A percentile compares a stretch with the other conserved stretches of the same genome.
Conservation (phyloP, 768 basidiomycete genomes). For the Phaffia tasmanica region DNA sequence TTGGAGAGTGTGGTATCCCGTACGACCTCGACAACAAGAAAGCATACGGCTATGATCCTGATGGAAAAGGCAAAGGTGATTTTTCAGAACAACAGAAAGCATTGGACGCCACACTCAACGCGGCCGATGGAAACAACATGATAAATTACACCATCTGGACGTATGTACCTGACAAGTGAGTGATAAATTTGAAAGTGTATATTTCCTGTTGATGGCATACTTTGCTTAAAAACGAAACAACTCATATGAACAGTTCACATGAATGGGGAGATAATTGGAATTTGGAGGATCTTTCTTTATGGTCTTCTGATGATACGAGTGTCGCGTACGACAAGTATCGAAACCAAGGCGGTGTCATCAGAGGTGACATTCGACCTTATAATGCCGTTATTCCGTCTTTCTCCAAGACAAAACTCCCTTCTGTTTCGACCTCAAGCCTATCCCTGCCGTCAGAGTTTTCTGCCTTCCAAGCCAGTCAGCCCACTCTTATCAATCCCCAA, state of each 20-base stretch:
- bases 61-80: slow-evolving; percentile 58
- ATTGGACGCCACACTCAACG: slow-evolving; percentile 70
- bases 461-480: neutral
- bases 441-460: neutral
- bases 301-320: slow-evolving; percentile 58
- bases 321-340: neutral
- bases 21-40: slow-evolving; percentile 77
- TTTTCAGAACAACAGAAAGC: slow-evolving; percentile 67
- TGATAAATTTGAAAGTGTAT: neutral
- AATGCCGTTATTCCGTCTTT: neutral
- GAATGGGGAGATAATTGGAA: slow-evolving; percentile 96
- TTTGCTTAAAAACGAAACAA: neutral
- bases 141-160: slow-evolving; percentile 81
- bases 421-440: slow-evolving; percentile 1
- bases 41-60: slow-evolving; percentile 63
- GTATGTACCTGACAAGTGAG: slow-evolving; percentile 61
- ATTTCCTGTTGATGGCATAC: neutral
- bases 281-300: slow-evolving; percentile 84
- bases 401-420: neutral
- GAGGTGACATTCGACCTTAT: neutral
- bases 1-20: slow-evolving; percentile 68
- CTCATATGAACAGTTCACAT: slow-evolving; percentile 42
- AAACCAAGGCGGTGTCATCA: slow-evolving; percentile 1
- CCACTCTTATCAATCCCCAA: neutral
- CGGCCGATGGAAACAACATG: slow-evolving; percentile 60